Percentiles rank a stretch among this genome's conserved stretches.
phyloP scores from a whole-genome alignment of 345 rosid genomes.

The Lepidium sativum region DNA sequence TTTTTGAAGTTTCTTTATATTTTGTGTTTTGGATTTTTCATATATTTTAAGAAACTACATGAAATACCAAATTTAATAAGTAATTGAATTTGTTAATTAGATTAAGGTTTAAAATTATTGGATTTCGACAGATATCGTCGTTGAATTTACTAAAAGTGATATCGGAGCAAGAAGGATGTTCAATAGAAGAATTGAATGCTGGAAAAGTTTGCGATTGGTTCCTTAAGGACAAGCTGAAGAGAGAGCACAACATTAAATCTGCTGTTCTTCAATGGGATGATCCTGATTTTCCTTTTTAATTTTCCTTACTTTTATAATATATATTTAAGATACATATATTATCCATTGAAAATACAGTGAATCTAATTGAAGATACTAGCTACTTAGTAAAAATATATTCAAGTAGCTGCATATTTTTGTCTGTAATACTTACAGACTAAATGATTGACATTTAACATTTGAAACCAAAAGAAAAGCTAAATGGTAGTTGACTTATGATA shows the following conservation, averaged over 20 bases:
- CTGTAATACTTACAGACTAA: no score
- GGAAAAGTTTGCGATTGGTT: slow-evolving; percentile 89
- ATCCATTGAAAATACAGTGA: neutral
- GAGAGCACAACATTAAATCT: slow-evolving; percentile 56
- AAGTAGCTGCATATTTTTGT: no score
- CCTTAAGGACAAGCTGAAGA: slow-evolving; percentile 64
- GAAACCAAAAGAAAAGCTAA: no score
- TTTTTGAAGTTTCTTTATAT: no score
- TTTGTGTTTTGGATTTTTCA: no score
- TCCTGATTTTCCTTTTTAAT: slow-evolving; percentile 42
- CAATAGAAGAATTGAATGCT: slow-evolving; percentile 80
- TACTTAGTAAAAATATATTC: no score
- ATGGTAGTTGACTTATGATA: no score
- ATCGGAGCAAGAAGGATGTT: slow-evolving; percentile 73
- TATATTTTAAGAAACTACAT: no score
- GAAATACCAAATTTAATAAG: no score
- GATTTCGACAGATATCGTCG: slow-evolving; percentile 59
- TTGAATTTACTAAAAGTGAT: slow-evolving; percentile 69
- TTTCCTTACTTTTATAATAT: neutral
- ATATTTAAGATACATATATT: neutral
- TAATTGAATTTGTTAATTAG: no score
- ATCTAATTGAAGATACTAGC: neutral
- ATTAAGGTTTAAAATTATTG: neutral
- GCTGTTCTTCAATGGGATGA: slow-evolving; percentile 97
- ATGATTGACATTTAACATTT: no score